Evolutionary conservation across 768 basidiomycete species (phyloP).

Genomic region (Pleurotus eryngii): DNA sequence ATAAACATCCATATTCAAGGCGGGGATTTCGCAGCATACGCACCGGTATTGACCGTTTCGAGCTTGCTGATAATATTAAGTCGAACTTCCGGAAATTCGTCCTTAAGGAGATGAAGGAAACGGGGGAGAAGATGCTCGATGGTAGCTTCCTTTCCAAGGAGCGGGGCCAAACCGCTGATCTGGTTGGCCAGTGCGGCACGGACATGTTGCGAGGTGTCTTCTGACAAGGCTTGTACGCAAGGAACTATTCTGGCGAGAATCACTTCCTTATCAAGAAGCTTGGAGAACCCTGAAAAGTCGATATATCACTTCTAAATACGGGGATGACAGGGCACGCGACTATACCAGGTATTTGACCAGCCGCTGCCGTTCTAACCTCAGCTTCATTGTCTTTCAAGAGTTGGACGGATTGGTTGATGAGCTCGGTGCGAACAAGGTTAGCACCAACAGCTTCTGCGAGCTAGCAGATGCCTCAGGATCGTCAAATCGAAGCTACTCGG

Average conservation of each 20-base stretch:
- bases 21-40: slow-evolving; percentile 19
- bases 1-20: slow-evolving; percentile 9
- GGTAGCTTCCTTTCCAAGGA: slow-evolving; percentile 90
- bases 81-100: slow-evolving; percentile 97
- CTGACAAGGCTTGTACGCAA: slow-evolving; percentile 90
- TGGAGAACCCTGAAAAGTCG: slow-evolving; percentile 74
- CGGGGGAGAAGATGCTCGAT: slow-evolving; percentile 95
- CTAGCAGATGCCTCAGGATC: slow-evolving; percentile 32
- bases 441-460: slow-evolving; percentile 88
- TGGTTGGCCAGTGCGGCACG: slow-evolving; percentile 94
- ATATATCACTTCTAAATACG: too few species aligned
- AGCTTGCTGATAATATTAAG: slow-evolving; percentile 98
- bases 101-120: slow-evolving; percentile 94
- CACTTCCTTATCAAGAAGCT: slow-evolving; percentile 88
- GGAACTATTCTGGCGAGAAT: slow-evolving; percentile 92
- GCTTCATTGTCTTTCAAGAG: slow-evolving; percentile 98
- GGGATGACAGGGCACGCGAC: slow-evolving; percentile 8
- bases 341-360: slow-evolving; percentile 94
- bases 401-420: slow-evolving; percentile 90
- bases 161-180: slow-evolving; percentile 92
- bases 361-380: slow-evolving; percentile 94
- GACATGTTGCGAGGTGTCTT: slow-evolving; percentile 95
- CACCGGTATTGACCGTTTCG: slow-evolving; percentile 91
- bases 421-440: slow-evolving; percentile 89
- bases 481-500: neutral